Base-by-base conservation (phyloP, 2,329 filamentous ascomycete genomes). In the Cladorrhinum sp. region DNA sequence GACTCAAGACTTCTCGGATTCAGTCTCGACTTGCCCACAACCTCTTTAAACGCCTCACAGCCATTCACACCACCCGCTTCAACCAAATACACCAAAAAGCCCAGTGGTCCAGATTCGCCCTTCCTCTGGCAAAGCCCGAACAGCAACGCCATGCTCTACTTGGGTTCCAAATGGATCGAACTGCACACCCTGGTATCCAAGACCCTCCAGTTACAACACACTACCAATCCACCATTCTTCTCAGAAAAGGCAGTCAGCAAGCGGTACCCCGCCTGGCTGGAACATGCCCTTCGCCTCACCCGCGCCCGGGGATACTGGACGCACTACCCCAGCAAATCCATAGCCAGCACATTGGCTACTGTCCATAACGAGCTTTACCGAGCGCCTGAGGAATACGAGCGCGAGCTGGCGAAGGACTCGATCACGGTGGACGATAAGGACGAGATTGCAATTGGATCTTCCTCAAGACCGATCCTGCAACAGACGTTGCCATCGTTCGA, bases 71-170 rank as follows among this genome's bases (percentile, higher is more conserved):
- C 68, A 67, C 81, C 79, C 59, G 39, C 63, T 53, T 67, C 58
- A 65, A 72, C 30, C 9, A 28, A 36, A 21, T 26, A 33, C 39
- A 28, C 14, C 39, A 57, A 57, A 10, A 57, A 57, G 39, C 10
- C 60, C 42, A 46, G 7, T 9, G n/a, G 26, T 3, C 65, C 69
- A 9, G 68, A 74, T 26, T 82, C 83, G 0, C 80, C 89, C 0
- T 96, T 96, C 69, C 78, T 96, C 8, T 96, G 92, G 88, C 90
- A 96, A 74, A 86, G 87, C 1, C 93, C 94, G 4, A 90, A 87
- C 65, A 91, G 88, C 70, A 89, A 95, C 65, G 93, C 94, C 0
- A 85, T 87, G 10, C 80, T 99, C 9, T 88, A 94, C 71, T 86
- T 95, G 59, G 92, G 93, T 49, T 85, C 92, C 53, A 92, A 89